Evolutionary conservation across 2,329 filamentous ascomycete genomes (phyloP).

Genomic region (Hawksworthiomyces lignivorus): DNA sequence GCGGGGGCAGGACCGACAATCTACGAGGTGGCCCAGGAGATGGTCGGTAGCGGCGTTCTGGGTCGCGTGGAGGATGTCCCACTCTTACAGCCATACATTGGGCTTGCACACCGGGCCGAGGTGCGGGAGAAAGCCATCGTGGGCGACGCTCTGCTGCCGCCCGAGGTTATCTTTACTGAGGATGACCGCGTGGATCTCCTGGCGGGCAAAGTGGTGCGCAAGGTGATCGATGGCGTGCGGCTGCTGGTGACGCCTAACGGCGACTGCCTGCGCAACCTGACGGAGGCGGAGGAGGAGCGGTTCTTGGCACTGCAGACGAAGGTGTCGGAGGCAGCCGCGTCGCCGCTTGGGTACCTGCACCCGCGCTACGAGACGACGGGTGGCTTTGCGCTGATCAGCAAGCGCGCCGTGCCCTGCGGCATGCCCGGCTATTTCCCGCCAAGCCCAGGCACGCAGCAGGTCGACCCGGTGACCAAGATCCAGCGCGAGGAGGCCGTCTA

Average conservation of each 20-base stretch:
- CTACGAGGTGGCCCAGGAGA: constrained; percentile 15
- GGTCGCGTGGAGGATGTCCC: constrained; percentile 1
- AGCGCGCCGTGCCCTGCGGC: constrained; percentile 57
- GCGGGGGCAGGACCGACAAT: constrained; percentile 6
- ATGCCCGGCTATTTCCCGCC: constrained; percentile 54
- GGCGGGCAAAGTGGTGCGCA: constrained; percentile 52
- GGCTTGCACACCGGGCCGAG: not conserved
- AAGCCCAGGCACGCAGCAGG: constrained; percentile 32
- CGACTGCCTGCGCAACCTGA: constrained; percentile 66
- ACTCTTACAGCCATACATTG: constrained; percentile 5
- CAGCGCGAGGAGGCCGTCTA: constrained; percentile 58
- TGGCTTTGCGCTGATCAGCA: constrained; percentile 56
- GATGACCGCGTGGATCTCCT: constrained; percentile 49
- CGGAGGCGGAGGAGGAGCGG: constrained; percentile 58
- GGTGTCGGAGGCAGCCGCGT: constrained; percentile 41
- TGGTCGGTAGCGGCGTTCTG: constrained; percentile 12
- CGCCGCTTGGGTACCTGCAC: constrained; percentile 49
- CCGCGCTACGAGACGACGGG: constrained; percentile 46
- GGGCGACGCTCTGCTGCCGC: constrained; percentile 20
- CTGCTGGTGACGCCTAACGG: constrained; percentile 70
- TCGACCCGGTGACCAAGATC: constrained; percentile 57
- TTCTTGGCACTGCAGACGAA: constrained; percentile 62
- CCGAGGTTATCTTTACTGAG: constrained; percentile 41
- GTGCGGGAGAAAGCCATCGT: constrained; percentile 3
- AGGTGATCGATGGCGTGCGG: constrained; percentile 55